Percentiles rank a stretch among this genome's conserved stretches.
phyloP scores from a whole-genome alignment of 2,329 filamentous ascomycete genomes.

The Xenoacremonium recifei region DNA sequence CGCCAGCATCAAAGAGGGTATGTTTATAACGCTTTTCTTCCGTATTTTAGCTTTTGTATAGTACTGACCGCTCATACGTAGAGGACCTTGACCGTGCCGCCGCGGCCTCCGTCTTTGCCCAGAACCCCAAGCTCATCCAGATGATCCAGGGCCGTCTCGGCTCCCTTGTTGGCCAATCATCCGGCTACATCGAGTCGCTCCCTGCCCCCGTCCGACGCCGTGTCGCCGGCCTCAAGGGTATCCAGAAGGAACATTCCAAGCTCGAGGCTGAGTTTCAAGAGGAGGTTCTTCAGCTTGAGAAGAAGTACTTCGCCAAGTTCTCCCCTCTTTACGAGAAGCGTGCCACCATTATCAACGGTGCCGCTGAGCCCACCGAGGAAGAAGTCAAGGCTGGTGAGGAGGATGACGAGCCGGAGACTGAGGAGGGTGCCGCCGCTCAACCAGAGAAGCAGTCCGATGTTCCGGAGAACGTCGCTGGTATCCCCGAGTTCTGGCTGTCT shows the following conservation, averaged over 20 bases:
- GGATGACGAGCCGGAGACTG: slow-evolving; percentile 72
- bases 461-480: slow-evolving; percentile 64
- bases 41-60: neutral
- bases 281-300: slow-evolving; percentile 95
- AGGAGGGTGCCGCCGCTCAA: slow-evolving; percentile 60
- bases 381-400: slow-evolving; percentile 86
- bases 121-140: slow-evolving; percentile 90
- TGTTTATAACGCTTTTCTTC: slow-evolving; percentile 31
- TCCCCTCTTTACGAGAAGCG: slow-evolving; percentile 96
- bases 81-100: slow-evolving; percentile 87
- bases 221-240: slow-evolving; percentile 92
- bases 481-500: slow-evolving; percentile 98
- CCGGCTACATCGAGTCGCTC: slow-evolving; percentile 96
- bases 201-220: slow-evolving; percentile 86
- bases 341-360: slow-evolving; percentile 87
- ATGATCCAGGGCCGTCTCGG: slow-evolving; percentile 98
- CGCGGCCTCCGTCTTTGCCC: slow-evolving; percentile 89
- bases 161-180: slow-evolving; percentile 88
- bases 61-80: slow-evolving; percentile 36
- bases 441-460: slow-evolving; percentile 57
- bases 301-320: slow-evolving; percentile 99
- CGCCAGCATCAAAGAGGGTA: slow-evolving; percentile 96
- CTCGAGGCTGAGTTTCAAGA: slow-evolving; percentile 98
- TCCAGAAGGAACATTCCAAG: slow-evolving; percentile 98
- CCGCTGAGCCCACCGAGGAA: slow-evolving; percentile 77